phyloP scores from a whole-genome alignment of 2,329 filamentous ascomycete genomes.

The Colletotrichum sp. region DNA sequence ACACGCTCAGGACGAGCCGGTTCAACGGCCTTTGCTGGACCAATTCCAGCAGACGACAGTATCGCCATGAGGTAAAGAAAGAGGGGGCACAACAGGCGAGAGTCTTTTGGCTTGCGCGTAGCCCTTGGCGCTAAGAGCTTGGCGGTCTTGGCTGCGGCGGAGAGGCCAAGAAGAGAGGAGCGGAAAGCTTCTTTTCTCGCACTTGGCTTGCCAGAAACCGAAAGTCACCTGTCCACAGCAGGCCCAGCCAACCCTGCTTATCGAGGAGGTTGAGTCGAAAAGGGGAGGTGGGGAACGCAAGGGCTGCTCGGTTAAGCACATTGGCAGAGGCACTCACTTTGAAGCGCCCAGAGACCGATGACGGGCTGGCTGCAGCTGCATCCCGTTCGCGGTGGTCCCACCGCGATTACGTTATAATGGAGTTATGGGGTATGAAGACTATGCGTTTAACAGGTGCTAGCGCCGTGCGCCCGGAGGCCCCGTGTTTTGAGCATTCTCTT shows the following conservation, averaged over 20 bases:
- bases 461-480: background rate
- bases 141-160: slow-evolving; percentile 21
- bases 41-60: slow-evolving; percentile 1
- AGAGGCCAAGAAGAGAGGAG: slow-evolving; percentile 21
- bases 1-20: slow-evolving; percentile 17
- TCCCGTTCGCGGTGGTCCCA: background rate
- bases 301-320: background rate
- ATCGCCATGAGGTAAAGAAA: background rate
- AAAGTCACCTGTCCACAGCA: background rate
- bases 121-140: slow-evolving; percentile 16
- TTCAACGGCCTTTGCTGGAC: slow-evolving; percentile 10
- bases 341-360: background rate
- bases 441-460: slow-evolving; percentile 11
- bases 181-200: slow-evolving; percentile 20
- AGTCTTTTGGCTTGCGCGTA: slow-evolving; percentile 16
- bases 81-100: slow-evolving; percentile 6
- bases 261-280: slow-evolving; percentile 6
- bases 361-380: background rate
- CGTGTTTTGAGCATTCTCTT: slow-evolving; percentile 3
- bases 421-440: background rate
- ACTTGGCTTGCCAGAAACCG: slow-evolving; percentile 10
- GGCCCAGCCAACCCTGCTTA: background rate
- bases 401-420: background rate
- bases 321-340: background rate
- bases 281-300: background rate